phyloP scores from a whole-genome alignment of 306 rosid genomes.

The Citrullus mucosospermus region DNA sequence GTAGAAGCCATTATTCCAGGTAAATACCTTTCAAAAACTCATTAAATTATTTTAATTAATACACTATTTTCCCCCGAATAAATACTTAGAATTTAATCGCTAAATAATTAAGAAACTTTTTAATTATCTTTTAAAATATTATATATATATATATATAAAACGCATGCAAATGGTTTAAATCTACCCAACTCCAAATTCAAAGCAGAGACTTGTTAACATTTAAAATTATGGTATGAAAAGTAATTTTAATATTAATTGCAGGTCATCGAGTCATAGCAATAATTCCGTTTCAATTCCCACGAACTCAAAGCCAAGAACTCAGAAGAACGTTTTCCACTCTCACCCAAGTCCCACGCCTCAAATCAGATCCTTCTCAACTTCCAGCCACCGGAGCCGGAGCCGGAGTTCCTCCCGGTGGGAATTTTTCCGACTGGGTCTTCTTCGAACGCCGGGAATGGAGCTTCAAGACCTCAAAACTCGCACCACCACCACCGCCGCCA shows the following conservation, averaged over 20 bases:
- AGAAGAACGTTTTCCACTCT: slow-evolving; percentile 53
- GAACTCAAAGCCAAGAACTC: slow-evolving; percentile 6
- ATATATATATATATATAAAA: no score
- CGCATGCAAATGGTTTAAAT: no score
- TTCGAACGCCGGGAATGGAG: slow-evolving; percentile 59
- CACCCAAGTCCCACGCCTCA: slow-evolving; percentile 81
- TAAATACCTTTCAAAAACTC: no score
- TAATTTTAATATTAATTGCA: background rate
- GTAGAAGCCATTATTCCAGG: slow-evolving; percentile 34
- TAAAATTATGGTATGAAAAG: background rate
- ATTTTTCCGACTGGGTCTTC: slow-evolving; percentile 58
- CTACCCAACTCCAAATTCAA: no score
- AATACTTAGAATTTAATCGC: no score
- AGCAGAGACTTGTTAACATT: no score
- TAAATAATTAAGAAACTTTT: no score
- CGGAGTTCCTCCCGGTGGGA: slow-evolving; percentile 62
- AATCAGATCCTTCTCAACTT: slow-evolving; percentile 18
- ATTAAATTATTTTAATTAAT: no score
- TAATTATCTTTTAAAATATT: no score
- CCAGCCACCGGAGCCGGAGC: slow-evolving; percentile 9
- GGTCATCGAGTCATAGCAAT: slow-evolving; percentile 7
- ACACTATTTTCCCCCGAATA: no score
- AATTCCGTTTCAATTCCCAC: slow-evolving; percentile 7
- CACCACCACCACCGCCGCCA: slow-evolving; percentile 3
- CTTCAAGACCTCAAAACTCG: slow-evolving; percentile 45